Base-by-base conservation (phyloP, 1,284 basidiomycete species). In the Ceratobasidium theobromae region DNA sequence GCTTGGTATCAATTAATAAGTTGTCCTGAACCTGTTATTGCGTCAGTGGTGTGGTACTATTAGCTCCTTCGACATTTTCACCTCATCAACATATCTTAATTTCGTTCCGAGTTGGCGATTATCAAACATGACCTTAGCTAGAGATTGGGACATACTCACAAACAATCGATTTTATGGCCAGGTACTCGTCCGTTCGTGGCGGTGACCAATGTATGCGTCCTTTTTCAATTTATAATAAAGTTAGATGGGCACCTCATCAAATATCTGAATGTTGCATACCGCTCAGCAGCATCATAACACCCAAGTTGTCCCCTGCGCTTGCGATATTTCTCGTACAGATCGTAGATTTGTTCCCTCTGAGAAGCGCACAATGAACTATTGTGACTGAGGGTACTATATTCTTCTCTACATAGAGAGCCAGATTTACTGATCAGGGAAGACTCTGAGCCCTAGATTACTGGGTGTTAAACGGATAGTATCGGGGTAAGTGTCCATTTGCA, bases 81-180 rank as follows among this genome's bases (percentile, higher is more conserved):
- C 84, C 74, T 91, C 88, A 65, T 90, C 88, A 0, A 89, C 79
- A 72, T 87, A 88, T 85, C 89, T 68, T 69, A 80, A 86, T 48
- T n/a, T n/a, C n/a, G n/a, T n/a, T n/a, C n/a, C n/a, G n/a, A n/a
- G n/a, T 25, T 1, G 87, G 71, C 66, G 77, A 80, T 48, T 76
- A 72, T 2, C 3, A 25, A n/a, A 25, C 12, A 3, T n/a, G n/a
- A 21, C 6, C 21, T 6, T 48, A 5, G 21, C 21, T 4, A 48
- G 21, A 11, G 14, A n/a, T 11, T 23, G 11, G 41, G 9, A 18
- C 5, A 11, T 8, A 74, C 51, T 46, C 74, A 66, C 16, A 87
- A 69, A 1, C 48, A 51, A 53, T 64, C 60, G 4, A 64, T 12
- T 21, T 64, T 51, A 21, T 6, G n/a, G 1, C 60, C 48, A 3